A percentile compares a stretch with the other conserved stretches of the same genome.
These are phyloP conservation scores for Metschnikowia gelsemii DNA, from an alignment of 805 yeast genomes.

Conservation along the genomic window DNA sequence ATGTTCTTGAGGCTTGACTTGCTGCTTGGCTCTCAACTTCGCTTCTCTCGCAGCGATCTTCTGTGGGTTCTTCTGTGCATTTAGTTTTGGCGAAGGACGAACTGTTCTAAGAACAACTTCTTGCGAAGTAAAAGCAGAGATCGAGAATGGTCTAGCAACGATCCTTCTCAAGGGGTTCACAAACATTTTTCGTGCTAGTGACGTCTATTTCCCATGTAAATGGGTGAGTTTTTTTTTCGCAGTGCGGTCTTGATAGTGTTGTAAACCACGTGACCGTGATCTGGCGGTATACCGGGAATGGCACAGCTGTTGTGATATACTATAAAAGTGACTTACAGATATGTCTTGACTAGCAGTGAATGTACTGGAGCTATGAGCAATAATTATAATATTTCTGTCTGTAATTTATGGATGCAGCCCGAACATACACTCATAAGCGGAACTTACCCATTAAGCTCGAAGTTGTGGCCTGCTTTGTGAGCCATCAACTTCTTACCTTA, in stretches of 20 bases:
- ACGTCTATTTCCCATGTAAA: neutral
- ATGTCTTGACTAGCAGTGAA: too few relatives aligned
- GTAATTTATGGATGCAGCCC: too few relatives aligned
- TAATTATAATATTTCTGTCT: too few relatives aligned
- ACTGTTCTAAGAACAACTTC: slow-evolving; percentile 8
- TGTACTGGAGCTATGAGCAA: too few relatives aligned
- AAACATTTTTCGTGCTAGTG: slow-evolving; percentile 12
- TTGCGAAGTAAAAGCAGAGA: slow-evolving; percentile 5
- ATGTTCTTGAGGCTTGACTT: slow-evolving; percentile 40
- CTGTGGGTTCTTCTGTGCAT: slow-evolving; percentile 18
- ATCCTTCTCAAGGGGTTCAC: slow-evolving; percentile 3
- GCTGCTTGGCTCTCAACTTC: slow-evolving; percentile 14
- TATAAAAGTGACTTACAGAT: too few relatives aligned
- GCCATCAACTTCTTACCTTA: too few relatives aligned
- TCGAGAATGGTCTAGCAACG: slow-evolving; percentile 8
- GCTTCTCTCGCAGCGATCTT: slow-evolving; percentile 16
- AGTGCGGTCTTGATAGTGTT: neutral
- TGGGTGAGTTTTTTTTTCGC: neutral
- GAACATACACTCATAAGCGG: too few relatives aligned
- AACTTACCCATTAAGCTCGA: too few relatives aligned
- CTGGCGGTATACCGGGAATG: too few relatives aligned
- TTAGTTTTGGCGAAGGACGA: slow-evolving; percentile 20
- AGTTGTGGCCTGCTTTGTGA: too few relatives aligned
- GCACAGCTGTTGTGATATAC: too few relatives aligned
- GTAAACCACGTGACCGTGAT: too few relatives aligned